A percentile compares a stretch with the other conserved stretches of the same genome.
These are phyloP conservation scores for Microbotryum intermedium DNA, from an alignment of 1,284 basidiomycete genomes.

Conservation along the genomic window DNA sequence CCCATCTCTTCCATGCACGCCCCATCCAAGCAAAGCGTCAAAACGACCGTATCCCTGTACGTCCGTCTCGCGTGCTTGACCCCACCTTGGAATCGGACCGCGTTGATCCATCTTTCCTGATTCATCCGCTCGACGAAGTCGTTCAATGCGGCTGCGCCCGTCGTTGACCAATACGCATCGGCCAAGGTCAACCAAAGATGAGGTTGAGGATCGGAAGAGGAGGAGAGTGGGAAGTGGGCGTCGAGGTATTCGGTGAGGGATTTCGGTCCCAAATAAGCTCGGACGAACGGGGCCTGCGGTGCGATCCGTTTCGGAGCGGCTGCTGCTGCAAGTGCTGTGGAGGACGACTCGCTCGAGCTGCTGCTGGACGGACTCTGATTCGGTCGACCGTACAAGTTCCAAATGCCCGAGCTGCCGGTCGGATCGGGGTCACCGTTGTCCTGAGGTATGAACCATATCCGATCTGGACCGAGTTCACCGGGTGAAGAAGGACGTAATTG, in stretches of 20 bases:
- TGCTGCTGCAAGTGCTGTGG: neutral
- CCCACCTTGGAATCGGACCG: neutral
- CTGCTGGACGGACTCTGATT: no score
- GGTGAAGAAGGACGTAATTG: no score
- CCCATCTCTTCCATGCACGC: constrained; percentile 3
- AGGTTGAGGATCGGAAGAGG: neutral
- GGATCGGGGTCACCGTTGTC: neutral
- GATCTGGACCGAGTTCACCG: no score
- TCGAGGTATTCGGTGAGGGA: constrained; percentile 11
- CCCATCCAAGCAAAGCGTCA: constrained; percentile 19
- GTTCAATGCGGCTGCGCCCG: constrained; percentile 13
- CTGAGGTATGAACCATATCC: neutral
- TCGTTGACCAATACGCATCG: constrained; percentile 4
- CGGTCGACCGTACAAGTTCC: no score
- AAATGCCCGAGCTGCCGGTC: neutral
- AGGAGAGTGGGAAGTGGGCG: constrained; percentile 3
- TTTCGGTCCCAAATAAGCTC: neutral
- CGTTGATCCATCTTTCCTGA: constrained; percentile 4
- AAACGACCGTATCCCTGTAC: constrained; percentile 10
- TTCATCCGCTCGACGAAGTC: constrained; percentile 15
- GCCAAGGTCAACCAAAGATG: constrained; percentile 23
- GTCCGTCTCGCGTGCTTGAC: neutral
- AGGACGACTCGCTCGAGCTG: no score
- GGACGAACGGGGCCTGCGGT: neutral
- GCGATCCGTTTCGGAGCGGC: neutral